phyloP scores from a whole-genome alignment of 2,329 filamentous ascomycete genomes.

The Zalaria obscura region DNA sequence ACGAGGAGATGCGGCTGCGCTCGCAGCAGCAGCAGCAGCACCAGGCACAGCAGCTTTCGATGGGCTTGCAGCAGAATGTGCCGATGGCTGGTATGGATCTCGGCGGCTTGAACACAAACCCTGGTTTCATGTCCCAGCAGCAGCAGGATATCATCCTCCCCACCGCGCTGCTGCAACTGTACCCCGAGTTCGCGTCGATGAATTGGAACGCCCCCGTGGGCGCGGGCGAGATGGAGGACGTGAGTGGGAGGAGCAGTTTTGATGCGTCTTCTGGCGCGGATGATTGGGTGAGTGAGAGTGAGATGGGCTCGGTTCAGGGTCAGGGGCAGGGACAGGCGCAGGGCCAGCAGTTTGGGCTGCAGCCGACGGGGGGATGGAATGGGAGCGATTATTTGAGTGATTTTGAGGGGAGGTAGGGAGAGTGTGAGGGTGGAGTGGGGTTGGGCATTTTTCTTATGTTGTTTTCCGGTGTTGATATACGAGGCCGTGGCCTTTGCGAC shows the following conservation, averaged over 20 bases:
- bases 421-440: not conserved
- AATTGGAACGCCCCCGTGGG: slow-evolving; percentile 50
- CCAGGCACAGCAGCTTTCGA: slow-evolving; percentile 27
- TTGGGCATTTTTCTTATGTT: not conserved
- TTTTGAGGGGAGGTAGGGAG: slow-evolving; percentile 17
- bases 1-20: slow-evolving; percentile 26
- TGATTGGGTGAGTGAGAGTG: slow-evolving; percentile 49
- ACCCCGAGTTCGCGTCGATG: slow-evolving; percentile 79
- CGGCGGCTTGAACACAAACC: too few species aligned
- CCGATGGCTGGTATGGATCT: slow-evolving; percentile 22
- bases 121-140: slow-evolving; percentile 23
- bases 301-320: slow-evolving; percentile 10
- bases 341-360: slow-evolving; percentile 7
- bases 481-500: not conserved
- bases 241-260: slow-evolving; percentile 69
- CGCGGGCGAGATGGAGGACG: slow-evolving; percentile 50
- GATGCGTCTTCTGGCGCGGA: slow-evolving; percentile 55
- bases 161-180: slow-evolving; percentile 76
- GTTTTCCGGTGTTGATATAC: not conserved
- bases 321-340: slow-evolving; percentile 7
- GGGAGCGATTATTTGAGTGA: slow-evolving; percentile 15
- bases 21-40: slow-evolving; percentile 45
- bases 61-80: slow-evolving; percentile 42
- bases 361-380: slow-evolving; percentile 6
- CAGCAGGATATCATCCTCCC: slow-evolving; percentile 47